Base-by-base conservation (phyloP, 2,329 filamentous ascomycete genomes). In the Alternaria triticina region DNA sequence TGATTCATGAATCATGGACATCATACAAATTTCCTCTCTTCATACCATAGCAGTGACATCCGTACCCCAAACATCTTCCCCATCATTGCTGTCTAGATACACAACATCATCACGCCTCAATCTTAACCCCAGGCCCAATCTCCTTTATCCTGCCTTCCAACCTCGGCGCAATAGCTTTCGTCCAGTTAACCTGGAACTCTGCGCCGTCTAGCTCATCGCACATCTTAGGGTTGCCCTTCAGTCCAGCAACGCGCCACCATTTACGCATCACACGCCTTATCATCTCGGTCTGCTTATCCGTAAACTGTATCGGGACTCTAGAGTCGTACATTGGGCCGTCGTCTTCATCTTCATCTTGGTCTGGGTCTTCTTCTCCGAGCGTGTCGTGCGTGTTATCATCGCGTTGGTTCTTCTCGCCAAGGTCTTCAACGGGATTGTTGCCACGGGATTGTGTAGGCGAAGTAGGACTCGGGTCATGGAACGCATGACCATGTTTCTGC, bases 81-180 rank as follows among this genome's bases (percentile, higher is more conserved):
- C 22, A 23, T 46, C 44, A 40, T 6, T 25, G 11, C 20, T 15
- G 0, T 23, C 44, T 27, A 15, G 6, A n/a, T 12, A 17, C 45
- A 25, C 45, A 25, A 15, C 15, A 20, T 1, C 43, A 13, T 50
- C 30, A 45, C 13, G 8, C 47, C 15, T 62, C 40, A 12, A 54
- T 43, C 40, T 33, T 40, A 12, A 56, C 47, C 2, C 47, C 55
- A 10, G 55, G 43, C 9, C 69, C 69, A 28, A 75, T 65, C 43
- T 77, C 77, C 61, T 70, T 80, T 61, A 97, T 96, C 51, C 93
- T 86, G 1, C 92, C 93, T 76, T 97, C 93, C 9, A 95, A 65
- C 60, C 86, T 86, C 1, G 94, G 94, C 59, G 90, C 88, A 77
- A 97, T 94, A 2, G 92, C 90, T 63, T 87, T 88, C 9, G 92